These are phyloP conservation scores for Didymosphaeria variabile DNA, from an alignment of 2,329 filamentous ascomycete genomes.

Conservation along the genomic window DNA sequence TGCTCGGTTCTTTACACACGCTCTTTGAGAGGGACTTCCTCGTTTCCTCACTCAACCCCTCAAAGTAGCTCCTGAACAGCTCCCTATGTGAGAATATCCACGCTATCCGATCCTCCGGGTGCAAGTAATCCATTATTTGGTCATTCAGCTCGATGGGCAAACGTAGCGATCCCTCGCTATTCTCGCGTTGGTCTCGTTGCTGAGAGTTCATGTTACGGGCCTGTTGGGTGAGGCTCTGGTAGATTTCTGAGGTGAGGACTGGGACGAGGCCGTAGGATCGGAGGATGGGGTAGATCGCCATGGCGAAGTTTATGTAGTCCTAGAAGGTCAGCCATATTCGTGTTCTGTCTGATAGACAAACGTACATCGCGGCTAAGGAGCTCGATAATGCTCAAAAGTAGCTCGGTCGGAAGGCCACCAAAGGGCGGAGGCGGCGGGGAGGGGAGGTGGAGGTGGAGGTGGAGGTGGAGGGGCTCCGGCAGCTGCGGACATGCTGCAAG, in stretches of 20 bases:
- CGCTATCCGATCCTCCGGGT: slow-evolving; percentile 49
- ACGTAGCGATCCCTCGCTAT: slow-evolving; percentile 3
- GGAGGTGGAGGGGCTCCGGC: slow-evolving; percentile 31
- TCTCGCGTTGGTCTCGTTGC: not conserved
- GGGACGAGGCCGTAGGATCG: slow-evolving; percentile 46
- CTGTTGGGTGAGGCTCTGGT: slow-evolving; percentile 33
- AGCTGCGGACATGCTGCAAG: slow-evolving; percentile 32
- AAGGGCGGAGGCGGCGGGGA: slow-evolving; percentile 35
- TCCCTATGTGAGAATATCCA: slow-evolving; percentile 45
- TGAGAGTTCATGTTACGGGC: not conserved
- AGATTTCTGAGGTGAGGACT: slow-evolving; percentile 35
- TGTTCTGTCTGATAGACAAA: not conserved
- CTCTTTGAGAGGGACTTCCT: slow-evolving; percentile 8
- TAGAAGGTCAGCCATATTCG: slow-evolving; percentile 25
- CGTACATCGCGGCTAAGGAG: slow-evolving; percentile 12
- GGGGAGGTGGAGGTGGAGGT: slow-evolving; percentile 23
- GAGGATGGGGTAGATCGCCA: slow-evolving; percentile 57
- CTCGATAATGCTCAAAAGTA: slow-evolving; percentile 57
- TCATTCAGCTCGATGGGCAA: slow-evolving; percentile 54
- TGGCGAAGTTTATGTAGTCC: slow-evolving; percentile 56
- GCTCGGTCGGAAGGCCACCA: slow-evolving; percentile 56
- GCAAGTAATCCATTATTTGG: slow-evolving; percentile 50
- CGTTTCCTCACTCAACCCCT: slow-evolving; percentile 18
- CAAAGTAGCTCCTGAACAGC: slow-evolving; percentile 24
- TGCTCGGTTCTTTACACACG: not conserved